Evolutionary conservation across 192 early-diverging fungal genomes (phyloP), one percentile per base, ranked within the genome.

Genomic region (Coemansia aciculifera): DNA sequence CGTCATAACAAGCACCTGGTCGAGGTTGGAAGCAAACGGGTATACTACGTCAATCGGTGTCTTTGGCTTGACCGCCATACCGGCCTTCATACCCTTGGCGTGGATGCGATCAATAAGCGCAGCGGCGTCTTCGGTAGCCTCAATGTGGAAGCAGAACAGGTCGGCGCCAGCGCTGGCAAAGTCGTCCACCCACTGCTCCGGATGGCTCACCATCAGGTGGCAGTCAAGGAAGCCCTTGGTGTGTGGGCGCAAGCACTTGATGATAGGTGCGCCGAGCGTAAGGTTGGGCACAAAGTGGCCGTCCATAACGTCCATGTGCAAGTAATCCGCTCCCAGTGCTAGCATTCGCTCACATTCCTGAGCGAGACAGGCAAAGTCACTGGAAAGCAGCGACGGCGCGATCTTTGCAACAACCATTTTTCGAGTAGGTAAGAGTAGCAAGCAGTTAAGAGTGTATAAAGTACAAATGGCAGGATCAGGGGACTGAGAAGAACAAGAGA

Each of bases 211-310:
- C 91, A 92, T 92, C 68, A 92, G 51, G 67, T 93, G 91, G 81
- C 91, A 93, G 84, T 93, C 91, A 63, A 98, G 87, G 75, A 95
- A 96, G n/a, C 88, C 93, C 43, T 94, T 83, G 7, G 94, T 90
- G 80, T 95, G 93, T 72, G 92, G 90, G 48, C 93, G 86, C 43
- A 98, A 81, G 57, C 86, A 85, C 66, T 92, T 87, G 73, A 98
- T 92, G 46, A 98, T 90, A 19, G 96, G 96, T 4, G 95, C 92
- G 12, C 96, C 96, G 13, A 96, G 88, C 12, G 96, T 96, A 40
- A 98, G 83, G 84, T 98, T 98, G 59, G 96, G 96, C 11, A 98
- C 96, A 84, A 98, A 98, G 73, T 98, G 96, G 9, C 96, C 92
- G 71, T 94, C 93, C 96, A 98, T 97, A 15, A 98, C 86, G 88